phyloP scores from a whole-genome alignment of 352 stramenopile species.

The Globisporangium echinulatum region DNA sequence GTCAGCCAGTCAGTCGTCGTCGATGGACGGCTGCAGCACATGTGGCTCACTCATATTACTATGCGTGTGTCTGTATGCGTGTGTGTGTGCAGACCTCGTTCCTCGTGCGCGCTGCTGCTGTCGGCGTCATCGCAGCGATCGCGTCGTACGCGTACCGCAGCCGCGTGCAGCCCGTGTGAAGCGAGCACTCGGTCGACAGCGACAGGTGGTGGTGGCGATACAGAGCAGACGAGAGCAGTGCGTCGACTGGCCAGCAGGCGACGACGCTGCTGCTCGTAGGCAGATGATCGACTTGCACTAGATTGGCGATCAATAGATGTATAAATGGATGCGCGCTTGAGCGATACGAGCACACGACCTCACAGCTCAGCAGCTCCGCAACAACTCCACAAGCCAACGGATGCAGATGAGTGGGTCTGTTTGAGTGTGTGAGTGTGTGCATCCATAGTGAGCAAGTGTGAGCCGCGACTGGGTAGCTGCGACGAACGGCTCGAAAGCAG shows the following conservation, averaged over 20 bases:
- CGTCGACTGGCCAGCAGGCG: neutral
- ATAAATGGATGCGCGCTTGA: no score
- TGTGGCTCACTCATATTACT: no score
- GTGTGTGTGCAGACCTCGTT: conserved; percentile 3
- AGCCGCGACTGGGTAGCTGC: no score
- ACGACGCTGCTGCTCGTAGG: neutral
- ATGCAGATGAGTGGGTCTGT: neutral
- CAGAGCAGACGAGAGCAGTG: neutral
- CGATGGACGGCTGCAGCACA: no score
- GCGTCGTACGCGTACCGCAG: conserved; percentile 12
- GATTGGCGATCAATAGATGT: no score
- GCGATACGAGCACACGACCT: no score
- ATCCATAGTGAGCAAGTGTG: neutral
- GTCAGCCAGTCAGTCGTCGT: no score
- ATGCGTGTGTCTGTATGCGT: no score
- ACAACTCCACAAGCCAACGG: neutral
- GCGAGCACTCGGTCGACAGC: no score
- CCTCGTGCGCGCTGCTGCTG: conserved; percentile 7
- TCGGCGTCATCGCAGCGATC: conserved; percentile 11
- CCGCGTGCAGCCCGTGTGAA: conserved; percentile 14
- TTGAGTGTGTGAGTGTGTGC: neutral
- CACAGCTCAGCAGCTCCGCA: no score
- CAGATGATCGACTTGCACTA: no score
- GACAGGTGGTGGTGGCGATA: no score
- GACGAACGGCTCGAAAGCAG: neutral